A percentile compares a stretch with the other conserved stretches of the same genome.
phyloP scores from a whole-genome alignment of 495 filamentous ascomycete genomes.

The Lasiosphaeria hispida region DNA sequence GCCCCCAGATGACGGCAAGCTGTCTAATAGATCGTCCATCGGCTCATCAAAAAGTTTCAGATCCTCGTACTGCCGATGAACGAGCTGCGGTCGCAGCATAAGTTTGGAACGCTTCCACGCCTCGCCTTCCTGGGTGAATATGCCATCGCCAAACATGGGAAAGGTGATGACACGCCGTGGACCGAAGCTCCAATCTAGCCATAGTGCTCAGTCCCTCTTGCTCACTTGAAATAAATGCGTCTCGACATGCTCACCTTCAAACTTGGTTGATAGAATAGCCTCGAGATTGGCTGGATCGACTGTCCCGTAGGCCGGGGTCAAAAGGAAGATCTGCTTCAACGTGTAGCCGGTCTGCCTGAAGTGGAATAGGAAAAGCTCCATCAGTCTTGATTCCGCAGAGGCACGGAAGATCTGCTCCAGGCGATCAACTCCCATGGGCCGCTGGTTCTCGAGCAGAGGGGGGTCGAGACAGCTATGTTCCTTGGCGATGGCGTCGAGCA shows the following conservation, averaged over 20 bases:
- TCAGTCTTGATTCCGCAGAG: slow-evolving; percentile 7
- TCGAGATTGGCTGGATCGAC: slow-evolving; percentile 8
- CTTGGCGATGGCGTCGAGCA: slow-evolving; percentile 1
- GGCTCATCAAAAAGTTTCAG: slow-evolving; percentile 1
- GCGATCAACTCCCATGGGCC: slow-evolving; percentile 7
- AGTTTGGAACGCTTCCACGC: slow-evolving; percentile 5
- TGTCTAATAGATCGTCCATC: slow-evolving; percentile 1
- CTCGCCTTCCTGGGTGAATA: slow-evolving; percentile 9
- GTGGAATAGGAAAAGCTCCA: slow-evolving; percentile 9
- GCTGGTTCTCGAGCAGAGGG: slow-evolving; percentile 7
- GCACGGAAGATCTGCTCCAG: slow-evolving; percentile 11
- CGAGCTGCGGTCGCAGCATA: slow-evolving; percentile 9
- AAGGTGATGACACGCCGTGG: slow-evolving; percentile 1
- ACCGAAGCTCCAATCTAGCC: slow-evolving; percentile 5
- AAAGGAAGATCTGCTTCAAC: slow-evolving; percentile 7
- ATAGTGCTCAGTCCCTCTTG: background rate
- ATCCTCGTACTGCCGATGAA: slow-evolving; percentile 7
- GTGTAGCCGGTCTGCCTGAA: slow-evolving; percentile 5
- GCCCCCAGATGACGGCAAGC: slow-evolving; percentile 1
- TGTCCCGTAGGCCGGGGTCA: slow-evolving; percentile 5
- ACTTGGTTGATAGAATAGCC: slow-evolving; percentile 6
- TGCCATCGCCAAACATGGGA: slow-evolving; percentile 8
- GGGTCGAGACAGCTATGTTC: slow-evolving; percentile 9
- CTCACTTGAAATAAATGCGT: background rate
- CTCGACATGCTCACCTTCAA: background rate